These are phyloP conservation scores for Hypericum perforatum DNA, from an alignment of 345 rosid species.

Conservation along the genomic window DNA sequence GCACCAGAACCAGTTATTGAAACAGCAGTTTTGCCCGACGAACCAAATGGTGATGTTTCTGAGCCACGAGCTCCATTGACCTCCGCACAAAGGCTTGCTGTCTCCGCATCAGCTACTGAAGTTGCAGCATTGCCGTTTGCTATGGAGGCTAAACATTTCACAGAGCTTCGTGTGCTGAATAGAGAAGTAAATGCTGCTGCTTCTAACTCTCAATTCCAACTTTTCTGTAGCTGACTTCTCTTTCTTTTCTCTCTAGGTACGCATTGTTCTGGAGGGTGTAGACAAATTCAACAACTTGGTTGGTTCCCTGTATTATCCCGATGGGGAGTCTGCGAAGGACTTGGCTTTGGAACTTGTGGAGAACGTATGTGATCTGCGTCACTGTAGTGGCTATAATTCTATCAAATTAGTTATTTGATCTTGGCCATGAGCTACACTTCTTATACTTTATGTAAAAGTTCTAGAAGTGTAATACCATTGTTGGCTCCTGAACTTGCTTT, in stretches of 20 bases:
- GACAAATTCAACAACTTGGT: constrained; percentile 90
- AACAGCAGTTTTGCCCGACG: constrained; percentile 35
- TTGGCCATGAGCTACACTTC: too few relatives aligned
- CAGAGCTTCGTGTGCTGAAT: constrained; percentile 72
- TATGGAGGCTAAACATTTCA: constrained; percentile 75
- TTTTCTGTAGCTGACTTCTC: not conserved
- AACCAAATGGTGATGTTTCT: constrained; percentile 56
- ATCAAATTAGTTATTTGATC: too few relatives aligned
- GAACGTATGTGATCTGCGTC: constrained; percentile 36
- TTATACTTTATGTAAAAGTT: too few relatives aligned
- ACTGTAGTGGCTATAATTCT: not conserved
- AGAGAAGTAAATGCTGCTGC: constrained; percentile 51
- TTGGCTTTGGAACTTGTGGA: constrained; percentile 87
- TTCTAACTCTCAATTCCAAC: not conserved
- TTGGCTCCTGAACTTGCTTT: too few relatives aligned
- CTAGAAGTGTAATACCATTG: too few relatives aligned
- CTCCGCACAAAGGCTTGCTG: constrained; percentile 87
- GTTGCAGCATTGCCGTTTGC: constrained; percentile 81
- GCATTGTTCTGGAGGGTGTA: constrained; percentile 93
- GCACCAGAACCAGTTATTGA: constrained; percentile 39
- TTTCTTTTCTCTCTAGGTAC: constrained; percentile 46
- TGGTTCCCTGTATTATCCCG: constrained; percentile 86
- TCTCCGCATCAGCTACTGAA: constrained; percentile 47
- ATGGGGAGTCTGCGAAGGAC: constrained; percentile 78
- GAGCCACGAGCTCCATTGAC: constrained; percentile 65